Evolutionary conservation across 305 asterid species (phyloP), one percentile per base, ranked within the genome.

Genomic region (Salvia sclarea): DNA sequence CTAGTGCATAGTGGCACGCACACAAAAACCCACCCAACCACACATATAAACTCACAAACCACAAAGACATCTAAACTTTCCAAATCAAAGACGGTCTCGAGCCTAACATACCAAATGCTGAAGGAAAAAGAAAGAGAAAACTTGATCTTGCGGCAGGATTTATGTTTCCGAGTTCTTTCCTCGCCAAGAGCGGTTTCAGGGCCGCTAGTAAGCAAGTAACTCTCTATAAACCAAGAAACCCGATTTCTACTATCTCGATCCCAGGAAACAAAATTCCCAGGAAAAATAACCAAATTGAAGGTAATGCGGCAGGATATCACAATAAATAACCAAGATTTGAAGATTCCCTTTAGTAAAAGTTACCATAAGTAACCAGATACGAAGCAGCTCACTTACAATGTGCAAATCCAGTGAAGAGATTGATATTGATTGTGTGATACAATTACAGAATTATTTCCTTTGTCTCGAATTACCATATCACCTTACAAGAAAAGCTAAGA

Each of bases 221-320:
- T 70, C 73, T 37, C 31, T 33, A 18, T 43, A 60, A 48, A 50
- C 59, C 56, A 50, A 57, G 38, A 66, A 72, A 43, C 33, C 68
- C 70, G 64, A 18, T 54, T 55, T 33, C 33, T 44, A 54, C 57
- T 9, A 43, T 60, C 21, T 24, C 45, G 40, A 30, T 18, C 33
- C 54, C 63, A 44, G 31, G 31, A 66, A 49, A 21, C 22, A 31
- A 54, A 40, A 6, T 37, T 4, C 60, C 56, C 6, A 56, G 50
- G 61, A 78, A 75, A 60, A 4, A 25, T 0, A 10, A 8, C 48
- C 48, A 61, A 61, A 20, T 37, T 55, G 14, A 45, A 65, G 71
- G 45, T 72, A 72, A 66, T 69, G 79, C 55, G 70, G 65, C 80
- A 69, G 45, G 73, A 70, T 79, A 69, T 24, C 60, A 69, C 13